A percentile compares a stretch with the other conserved stretches of the same genome.
These are phyloP conservation scores for Pichia sp. DNA, from an alignment of 1,139 yeast species.

Conservation along the genomic window DNA sequence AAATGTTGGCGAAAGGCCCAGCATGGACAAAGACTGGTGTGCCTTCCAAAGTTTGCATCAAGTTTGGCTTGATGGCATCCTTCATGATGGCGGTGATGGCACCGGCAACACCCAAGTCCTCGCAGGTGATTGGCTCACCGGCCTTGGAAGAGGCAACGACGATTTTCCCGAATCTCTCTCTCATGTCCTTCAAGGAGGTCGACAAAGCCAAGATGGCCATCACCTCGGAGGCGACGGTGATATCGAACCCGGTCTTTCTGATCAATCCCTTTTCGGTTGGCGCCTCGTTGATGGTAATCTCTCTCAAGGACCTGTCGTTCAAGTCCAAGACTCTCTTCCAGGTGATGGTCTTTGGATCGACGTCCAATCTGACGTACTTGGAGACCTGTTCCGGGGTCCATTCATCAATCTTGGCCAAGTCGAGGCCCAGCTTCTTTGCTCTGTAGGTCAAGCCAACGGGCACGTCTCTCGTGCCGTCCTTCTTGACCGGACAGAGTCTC, in stretches of 20 bases:
- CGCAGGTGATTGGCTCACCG: conserved; percentile 92
- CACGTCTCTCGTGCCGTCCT: conserved; percentile 69
- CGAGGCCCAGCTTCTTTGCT: conserved; percentile 72
- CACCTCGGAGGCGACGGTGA: conserved; percentile 94
- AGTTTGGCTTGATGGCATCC: conserved; percentile 95
- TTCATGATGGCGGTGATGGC: conserved; percentile 92
- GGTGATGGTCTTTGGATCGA: conserved; percentile 90
- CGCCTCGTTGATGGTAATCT: conserved; percentile 87
- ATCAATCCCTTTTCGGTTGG: conserved; percentile 91
- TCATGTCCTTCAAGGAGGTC: conserved; percentile 76
- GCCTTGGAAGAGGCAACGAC: conserved; percentile 79
- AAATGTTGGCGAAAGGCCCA: conserved; percentile 97
- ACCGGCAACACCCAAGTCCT: conserved; percentile 96
- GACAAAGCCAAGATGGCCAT: conserved; percentile 97
- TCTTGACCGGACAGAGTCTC: conserved; percentile 82
- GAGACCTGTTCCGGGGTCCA: conserved; percentile 75
- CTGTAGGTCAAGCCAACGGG: conserved; percentile 76
- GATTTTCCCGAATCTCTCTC: conserved; percentile 85
- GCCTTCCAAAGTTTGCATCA: conserved; percentile 98
- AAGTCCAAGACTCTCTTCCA: conserved; percentile 97
- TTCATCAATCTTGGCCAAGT: conserved; percentile 75
- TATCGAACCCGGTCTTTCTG: conserved; percentile 91
- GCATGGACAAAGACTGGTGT: conserved; percentile 98
- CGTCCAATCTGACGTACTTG: conserved; percentile 78
- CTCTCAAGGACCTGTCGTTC: conserved; percentile 90